These are phyloP conservation scores for Carpinus fangiana DNA, from an alignment of 306 rosid genomes.

Conservation along the genomic window DNA sequence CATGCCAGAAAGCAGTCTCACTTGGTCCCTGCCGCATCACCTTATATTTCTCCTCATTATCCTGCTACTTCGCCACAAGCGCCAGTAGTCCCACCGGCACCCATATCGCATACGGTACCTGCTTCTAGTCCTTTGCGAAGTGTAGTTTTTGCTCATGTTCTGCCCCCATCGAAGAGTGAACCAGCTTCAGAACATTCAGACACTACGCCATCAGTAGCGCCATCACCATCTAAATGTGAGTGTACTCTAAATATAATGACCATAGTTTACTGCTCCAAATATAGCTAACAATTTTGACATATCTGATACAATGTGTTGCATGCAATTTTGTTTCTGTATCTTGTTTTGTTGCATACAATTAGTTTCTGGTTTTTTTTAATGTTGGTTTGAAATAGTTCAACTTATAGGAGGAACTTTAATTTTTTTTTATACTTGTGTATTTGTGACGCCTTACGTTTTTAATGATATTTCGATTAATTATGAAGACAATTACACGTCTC, in stretches of 20 bases:
- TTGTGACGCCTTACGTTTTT: too few relatives aligned
- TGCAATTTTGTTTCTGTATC: not conserved
- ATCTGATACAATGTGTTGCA: not conserved
- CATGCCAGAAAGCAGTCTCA: conserved; percentile 41
- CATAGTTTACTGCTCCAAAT: conserved; percentile 19
- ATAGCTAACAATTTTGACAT: conserved; percentile 10
- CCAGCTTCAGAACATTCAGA: conserved; percentile 37
- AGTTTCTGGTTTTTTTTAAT: not conserved
- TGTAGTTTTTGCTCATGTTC: conserved; percentile 71
- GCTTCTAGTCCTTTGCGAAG: conserved; percentile 73
- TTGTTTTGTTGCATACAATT: conserved; percentile 3
- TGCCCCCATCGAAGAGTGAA: conserved; percentile 60
- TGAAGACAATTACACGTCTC: too few relatives aligned
- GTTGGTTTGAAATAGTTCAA: not conserved
- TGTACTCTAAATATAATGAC: conserved; percentile 21
- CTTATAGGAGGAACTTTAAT: not conserved
- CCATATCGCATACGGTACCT: conserved; percentile 46
- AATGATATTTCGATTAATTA: too few relatives aligned
- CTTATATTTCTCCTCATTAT: conserved; percentile 36
- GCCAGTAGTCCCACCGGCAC: conserved; percentile 44
- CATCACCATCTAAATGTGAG: conserved; percentile 60
- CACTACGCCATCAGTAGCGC: conserved; percentile 26
- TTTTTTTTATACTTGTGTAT: too few relatives aligned
- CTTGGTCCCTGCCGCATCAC: conserved; percentile 52
- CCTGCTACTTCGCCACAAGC: conserved; percentile 52